Evolutionary conservation across 2,329 filamentous ascomycete species (phyloP), one percentile per base, ranked within the genome.

Genomic region (Phialemonium atrogriseum): DNA sequence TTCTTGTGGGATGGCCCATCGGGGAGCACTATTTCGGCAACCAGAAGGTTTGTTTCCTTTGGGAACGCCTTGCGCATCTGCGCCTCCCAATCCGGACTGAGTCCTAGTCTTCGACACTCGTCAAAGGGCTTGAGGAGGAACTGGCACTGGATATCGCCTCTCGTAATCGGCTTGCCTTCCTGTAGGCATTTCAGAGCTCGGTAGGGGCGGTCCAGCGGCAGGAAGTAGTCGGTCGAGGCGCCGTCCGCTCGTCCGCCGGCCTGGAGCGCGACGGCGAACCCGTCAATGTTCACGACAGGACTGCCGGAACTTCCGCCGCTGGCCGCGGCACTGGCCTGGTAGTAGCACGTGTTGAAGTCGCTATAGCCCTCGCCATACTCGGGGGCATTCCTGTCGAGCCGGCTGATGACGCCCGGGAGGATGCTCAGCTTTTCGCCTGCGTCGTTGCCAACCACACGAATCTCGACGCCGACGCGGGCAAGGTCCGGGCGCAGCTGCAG

Each of bases 381-480:
- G 11, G 91, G 91, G 2, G 93, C 93, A 58, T 98, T 98, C 45
- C 91, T 77, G 51, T 98, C 91, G 37, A 98, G 68, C 48, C 91
- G 80, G 60, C 87, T 94, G 55, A 98, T 98, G 34, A 98, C 89
- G 48, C 91, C 91, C 5, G 91, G 96, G 36, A 98, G 66, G 47
- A 98, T 98, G 66, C 87, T 95, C 45, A 98, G 77, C 62, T 98
- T 98, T 58, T 98, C 91, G 43, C 91, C 91, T 18, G 91, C 91
- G 66, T 98, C 91, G 58, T 98, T 98, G 62, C 91, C 91, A 5
- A 98, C 91, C 2, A 98, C 91, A 44, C 93, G 74, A 45, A 98
- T 96, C 60, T 98, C 91, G 10, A 84, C 78, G 34, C 91, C 91
- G 32, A 98, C 89, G 55, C 77, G 78, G 21, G 91, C 91, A 34